Conservation (phyloP, 2,329 filamentous ascomycete genomes). For the Alternaria tenuissima region DNA sequence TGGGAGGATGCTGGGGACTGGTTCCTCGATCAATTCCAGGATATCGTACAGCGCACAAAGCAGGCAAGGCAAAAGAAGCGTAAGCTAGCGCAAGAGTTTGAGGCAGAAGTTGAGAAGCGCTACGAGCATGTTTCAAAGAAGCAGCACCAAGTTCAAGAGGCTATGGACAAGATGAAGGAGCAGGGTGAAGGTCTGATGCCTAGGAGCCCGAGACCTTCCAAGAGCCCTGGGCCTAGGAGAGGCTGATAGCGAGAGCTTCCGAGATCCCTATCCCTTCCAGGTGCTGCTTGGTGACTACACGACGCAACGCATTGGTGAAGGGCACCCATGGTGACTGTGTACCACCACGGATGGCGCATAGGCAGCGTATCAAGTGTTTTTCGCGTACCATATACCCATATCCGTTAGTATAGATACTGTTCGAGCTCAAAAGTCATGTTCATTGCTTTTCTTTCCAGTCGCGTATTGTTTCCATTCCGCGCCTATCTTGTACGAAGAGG, state of each 20-base stretch:
- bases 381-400: conserved; percentile 17
- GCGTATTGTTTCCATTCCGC: neutral
- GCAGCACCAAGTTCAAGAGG: conserved; percentile 57
- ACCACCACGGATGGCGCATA: neutral
- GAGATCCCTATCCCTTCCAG: neutral
- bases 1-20: conserved; percentile 71
- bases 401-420: conserved; percentile 1
- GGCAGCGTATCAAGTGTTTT: neutral
- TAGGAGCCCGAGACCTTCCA: conserved; percentile 49
- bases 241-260: neutral
- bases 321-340: neutral
- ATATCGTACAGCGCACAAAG: conserved; percentile 61
- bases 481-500: neutral
- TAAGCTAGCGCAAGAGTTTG: conserved; percentile 61
- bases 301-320: neutral
- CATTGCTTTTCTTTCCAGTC: neutral
- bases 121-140: conserved; percentile 61
- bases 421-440: neutral
- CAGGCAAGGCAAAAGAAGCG: conserved; percentile 63
- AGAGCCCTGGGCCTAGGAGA: conserved; percentile 26
- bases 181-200: conserved; percentile 62
- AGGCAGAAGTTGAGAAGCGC: conserved; percentile 63
- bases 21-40: conserved; percentile 64
- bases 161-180: conserved; percentile 62
- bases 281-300: neutral